Conservation (phyloP, 306 rosid species). For the Cicer chorassanicum region DNA sequence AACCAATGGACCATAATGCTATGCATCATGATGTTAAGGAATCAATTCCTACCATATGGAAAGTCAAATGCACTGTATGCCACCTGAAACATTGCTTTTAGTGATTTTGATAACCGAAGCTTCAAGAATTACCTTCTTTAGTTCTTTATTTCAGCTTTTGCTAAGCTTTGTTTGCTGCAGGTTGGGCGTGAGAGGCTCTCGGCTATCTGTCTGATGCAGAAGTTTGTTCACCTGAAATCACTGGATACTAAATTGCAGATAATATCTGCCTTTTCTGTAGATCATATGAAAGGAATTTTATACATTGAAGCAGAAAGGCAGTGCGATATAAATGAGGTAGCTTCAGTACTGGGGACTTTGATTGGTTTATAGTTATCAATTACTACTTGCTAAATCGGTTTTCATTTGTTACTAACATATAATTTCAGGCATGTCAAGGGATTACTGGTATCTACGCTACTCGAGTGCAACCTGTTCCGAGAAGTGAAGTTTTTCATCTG, state of each 20-base stretch:
- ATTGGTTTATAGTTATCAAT: conserved; percentile 16
- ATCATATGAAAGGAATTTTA: conserved; percentile 82
- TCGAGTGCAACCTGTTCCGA: conserved; percentile 75
- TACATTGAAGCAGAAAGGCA: conserved; percentile 87
- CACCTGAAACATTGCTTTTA: conserved; percentile 20
- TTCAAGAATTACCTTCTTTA: neutral
- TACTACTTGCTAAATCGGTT: conserved; percentile 20
- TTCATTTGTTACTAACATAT: neutral
- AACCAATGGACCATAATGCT: conserved; percentile 52
- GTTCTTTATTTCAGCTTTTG: neutral
- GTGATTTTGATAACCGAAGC: conserved; percentile 2
- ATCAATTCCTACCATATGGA: conserved; percentile 70
- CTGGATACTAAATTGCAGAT: conserved; percentile 78
- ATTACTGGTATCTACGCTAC: conserved; percentile 70
- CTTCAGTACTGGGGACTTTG: conserved; percentile 25
- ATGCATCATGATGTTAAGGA: conserved; percentile 50
- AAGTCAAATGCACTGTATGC: conserved; percentile 92
- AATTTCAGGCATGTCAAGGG: conserved; percentile 83
- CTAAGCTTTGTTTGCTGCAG: conserved; percentile 52
- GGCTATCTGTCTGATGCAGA: conserved; percentile 90
- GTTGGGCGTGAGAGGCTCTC: conserved; percentile 93
- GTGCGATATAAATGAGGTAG: conserved; percentile 79
- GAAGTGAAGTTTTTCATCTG: conserved; percentile 70
- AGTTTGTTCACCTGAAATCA: conserved; percentile 75
- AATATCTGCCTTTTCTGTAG: conserved; percentile 83